Base-by-base conservation (phyloP, 176 grass and related monocot genomes). In the Bonia amplexicaulis region DNA sequence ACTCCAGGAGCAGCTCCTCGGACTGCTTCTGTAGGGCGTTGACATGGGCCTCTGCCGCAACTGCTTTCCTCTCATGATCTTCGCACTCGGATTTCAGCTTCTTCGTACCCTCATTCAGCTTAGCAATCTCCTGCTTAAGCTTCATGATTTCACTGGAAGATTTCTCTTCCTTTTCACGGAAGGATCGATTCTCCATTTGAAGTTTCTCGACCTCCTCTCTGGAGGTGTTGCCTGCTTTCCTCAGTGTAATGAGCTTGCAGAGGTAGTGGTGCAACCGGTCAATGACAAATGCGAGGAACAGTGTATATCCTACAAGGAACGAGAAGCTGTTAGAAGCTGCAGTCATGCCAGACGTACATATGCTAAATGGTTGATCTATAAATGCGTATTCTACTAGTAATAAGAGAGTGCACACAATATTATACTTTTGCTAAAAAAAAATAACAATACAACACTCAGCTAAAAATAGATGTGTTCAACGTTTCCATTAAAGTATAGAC, bases 241-340 rank as follows among this genome's bases (percentile, higher is more conserved):
- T 85, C 14, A 92, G 69, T 15, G 66, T 84, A 47, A 93, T 84
- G 45, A 93, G 82, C 76, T 98, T 98, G 41, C 33, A 83, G 46
- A 90, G 76, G 59, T 95, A 98, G 80, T 98, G 93, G 66, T 98
- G 96, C 29, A 95, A 61, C 68, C 91, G 82, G 73, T 98, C 89
- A 11, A 98, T 98, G 59, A 93, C 80, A 46, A 95, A 86, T 64
- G 93, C 93, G 64, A 98, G 87, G 74, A 98, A 98, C 3, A 98
- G 85, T 1, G 89, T 81, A 66, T 90, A 98, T 22, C 93, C 93
- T 98, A 74, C 76, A 89, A 73, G 16, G 76, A 66, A 31, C 42
- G n/a, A 57, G 12, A 20, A 73, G 59, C 37, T 19, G 74, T 78
- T 73, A 76, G 67, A 87, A 29, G 48, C 7, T 16, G 51, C 35